These are phyloP conservation scores for Fusarium drepaniforme DNA, from an alignment of 2,329 filamentous ascomycete genomes.

Conservation along the genomic window DNA sequence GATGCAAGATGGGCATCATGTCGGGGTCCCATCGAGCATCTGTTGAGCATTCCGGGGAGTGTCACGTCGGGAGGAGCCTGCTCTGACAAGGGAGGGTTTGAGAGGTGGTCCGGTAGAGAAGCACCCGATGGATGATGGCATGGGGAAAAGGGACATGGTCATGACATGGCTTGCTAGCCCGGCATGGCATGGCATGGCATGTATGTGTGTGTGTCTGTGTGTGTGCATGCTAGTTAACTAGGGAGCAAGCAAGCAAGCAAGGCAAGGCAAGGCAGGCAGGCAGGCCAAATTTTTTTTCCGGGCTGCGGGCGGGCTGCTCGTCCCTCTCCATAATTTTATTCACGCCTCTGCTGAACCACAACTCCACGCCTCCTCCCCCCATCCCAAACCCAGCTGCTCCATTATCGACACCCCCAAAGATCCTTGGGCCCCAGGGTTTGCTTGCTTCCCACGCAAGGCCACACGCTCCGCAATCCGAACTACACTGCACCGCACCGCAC, in stretches of 20 bases:
- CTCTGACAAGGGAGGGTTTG: constrained; percentile 7
- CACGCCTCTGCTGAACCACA: constrained; percentile 51
- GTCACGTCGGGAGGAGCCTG: constrained; percentile 22
- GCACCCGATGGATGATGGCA: background rate
- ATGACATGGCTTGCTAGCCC: constrained; percentile 19
- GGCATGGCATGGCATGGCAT: background rate
- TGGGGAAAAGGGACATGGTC: background rate
- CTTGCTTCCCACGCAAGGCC: constrained; percentile 37
- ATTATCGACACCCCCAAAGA: constrained; percentile 58
- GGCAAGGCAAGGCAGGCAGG: background rate
- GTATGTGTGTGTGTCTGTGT: background rate
- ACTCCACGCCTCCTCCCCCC: constrained; percentile 54
- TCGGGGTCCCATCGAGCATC: constrained; percentile 21
- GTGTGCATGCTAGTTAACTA: background rate
- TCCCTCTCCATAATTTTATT: constrained; percentile 45
- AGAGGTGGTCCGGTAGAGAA: constrained; percentile 14
- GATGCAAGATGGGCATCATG: constrained; percentile 24
- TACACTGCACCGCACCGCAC: constrained; percentile 30
- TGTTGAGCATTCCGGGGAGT: background rate
- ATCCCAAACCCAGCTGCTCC: constrained; percentile 44
- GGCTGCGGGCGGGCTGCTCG: constrained; percentile 32
- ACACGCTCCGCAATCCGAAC: constrained; percentile 45
- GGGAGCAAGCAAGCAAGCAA: constrained; percentile 17
- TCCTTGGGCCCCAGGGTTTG: constrained; percentile 46
- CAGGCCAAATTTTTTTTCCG: constrained; percentile 29